These are phyloP conservation scores for Beverwykella pulmonaria DNA, from an alignment of 495 filamentous ascomycete species.

Conservation along the genomic window DNA sequence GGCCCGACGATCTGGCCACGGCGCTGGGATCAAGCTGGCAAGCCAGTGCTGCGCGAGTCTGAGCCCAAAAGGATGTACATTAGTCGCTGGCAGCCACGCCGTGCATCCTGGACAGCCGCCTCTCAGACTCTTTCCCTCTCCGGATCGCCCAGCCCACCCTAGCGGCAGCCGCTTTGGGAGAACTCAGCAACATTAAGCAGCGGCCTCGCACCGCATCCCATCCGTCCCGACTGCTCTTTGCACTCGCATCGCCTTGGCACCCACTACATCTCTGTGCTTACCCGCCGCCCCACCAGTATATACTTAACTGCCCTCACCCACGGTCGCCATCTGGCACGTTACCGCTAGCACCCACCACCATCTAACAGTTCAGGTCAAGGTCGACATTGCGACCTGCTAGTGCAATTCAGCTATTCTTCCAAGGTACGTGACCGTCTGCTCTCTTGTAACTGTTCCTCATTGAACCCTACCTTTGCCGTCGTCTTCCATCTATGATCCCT, in stretches of 20 bases:
- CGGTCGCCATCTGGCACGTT: slow-evolving; percentile 5
- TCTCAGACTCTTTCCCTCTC: slow-evolving; percentile 10
- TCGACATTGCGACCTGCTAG: too few relatives aligned
- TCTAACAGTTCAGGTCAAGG: too few relatives aligned
- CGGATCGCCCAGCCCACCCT: slow-evolving; percentile 36
- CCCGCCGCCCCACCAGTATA: slow-evolving; percentile 18
- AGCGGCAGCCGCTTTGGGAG: slow-evolving; percentile 33
- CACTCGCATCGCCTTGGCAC: slow-evolving; percentile 24
- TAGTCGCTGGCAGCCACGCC: slow-evolving; percentile 25
- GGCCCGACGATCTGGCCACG: slow-evolving; percentile 35
- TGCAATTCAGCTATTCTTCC: too few relatives aligned
- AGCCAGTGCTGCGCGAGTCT: slow-evolving; percentile 23
- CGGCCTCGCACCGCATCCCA: slow-evolving; percentile 20
- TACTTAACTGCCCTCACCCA: slow-evolving; percentile 26
- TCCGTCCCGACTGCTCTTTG: slow-evolving; percentile 26
- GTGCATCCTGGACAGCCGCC: slow-evolving; percentile 6
- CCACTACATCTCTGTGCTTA: slow-evolving; percentile 2
- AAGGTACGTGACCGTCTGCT: too few relatives aligned
- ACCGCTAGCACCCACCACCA: slow-evolving; percentile 17
- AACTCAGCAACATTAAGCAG: too few relatives aligned
- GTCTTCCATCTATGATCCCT: too few relatives aligned
- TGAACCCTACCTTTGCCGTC: too few relatives aligned
- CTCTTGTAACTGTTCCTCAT: too few relatives aligned
- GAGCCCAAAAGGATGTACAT: slow-evolving; percentile 32
- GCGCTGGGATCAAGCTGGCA: slow-evolving; percentile 20